Conservation (phyloP, 2,329 filamentous ascomycete species). For the Blastomyces parvus region DNA sequence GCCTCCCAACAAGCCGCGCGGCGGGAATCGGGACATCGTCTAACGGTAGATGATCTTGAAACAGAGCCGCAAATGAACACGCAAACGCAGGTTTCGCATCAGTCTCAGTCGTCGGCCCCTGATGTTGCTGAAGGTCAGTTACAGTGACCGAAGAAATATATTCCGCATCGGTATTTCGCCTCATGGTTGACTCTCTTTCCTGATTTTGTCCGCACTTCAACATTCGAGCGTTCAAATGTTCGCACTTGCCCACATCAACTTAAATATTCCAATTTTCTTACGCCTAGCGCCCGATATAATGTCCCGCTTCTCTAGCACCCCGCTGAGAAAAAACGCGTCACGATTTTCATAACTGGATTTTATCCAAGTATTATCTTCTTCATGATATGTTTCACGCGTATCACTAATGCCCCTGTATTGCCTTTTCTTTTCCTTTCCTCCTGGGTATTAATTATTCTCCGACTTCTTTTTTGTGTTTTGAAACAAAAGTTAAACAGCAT, state of each 20-base stretch:
- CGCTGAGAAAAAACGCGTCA: neutral
- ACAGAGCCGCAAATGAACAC: neutral
- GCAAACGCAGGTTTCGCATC: neutral
- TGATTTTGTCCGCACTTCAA: neutral
- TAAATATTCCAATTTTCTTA: neutral
- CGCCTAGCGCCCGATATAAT: neutral
- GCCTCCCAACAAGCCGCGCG: neutral
- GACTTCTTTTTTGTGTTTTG: neutral
- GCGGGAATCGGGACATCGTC: neutral
- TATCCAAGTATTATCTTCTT: neutral
- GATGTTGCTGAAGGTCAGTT: neutral
- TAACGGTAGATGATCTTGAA: conserved; percentile 8
- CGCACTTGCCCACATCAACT: neutral
- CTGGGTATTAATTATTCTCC: neutral
- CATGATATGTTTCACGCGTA: neutral
- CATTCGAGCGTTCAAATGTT: neutral
- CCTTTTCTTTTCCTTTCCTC: neutral
- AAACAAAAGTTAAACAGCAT: neutral
- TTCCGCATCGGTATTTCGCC: neutral
- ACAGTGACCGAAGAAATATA: neutral
- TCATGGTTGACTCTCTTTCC: neutral
- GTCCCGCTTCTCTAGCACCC: neutral
- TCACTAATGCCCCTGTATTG: neutral
- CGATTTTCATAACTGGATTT: neutral
- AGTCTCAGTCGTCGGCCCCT: neutral